Percentiles rank a stretch among this genome's conserved stretches.
Conservation (phyloP, 495 filamentous ascomycete species). For the Penicillium tannophilum region DNA sequence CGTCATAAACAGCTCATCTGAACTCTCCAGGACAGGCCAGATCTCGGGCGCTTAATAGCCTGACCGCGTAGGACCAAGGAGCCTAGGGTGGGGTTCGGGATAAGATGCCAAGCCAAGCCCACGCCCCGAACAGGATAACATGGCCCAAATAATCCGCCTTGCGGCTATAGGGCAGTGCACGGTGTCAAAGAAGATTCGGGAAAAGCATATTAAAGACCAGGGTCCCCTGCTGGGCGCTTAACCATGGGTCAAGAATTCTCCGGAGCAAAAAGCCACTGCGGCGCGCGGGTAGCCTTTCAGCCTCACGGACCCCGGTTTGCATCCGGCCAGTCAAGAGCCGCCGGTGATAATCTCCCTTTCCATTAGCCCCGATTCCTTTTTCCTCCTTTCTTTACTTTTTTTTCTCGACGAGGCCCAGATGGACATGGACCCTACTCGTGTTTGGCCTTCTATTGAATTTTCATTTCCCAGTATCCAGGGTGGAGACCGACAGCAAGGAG, state of each 20-base stretch:
- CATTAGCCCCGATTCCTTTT: not conserved
- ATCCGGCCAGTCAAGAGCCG: slow-evolving; percentile 30
- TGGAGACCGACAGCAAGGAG: too few relatives aligned
- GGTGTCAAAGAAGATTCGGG: slow-evolving; percentile 16
- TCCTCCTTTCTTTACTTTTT: not conserved
- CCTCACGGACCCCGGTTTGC: slow-evolving; percentile 21
- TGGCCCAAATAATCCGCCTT: slow-evolving; percentile 1
- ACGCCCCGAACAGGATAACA: not conserved
- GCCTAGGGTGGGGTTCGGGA: not conserved
- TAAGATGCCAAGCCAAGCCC: not conserved
- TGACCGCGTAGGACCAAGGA: not conserved
- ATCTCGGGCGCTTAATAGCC: not conserved
- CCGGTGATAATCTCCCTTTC: slow-evolving; percentile 11
- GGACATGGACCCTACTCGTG: not conserved
- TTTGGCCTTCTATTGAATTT: not conserved
- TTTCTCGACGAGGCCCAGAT: too few relatives aligned
- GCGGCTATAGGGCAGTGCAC: slow-evolving; percentile 5
- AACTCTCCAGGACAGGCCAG: not conserved
- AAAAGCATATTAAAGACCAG: slow-evolving; percentile 4
- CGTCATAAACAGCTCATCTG: not conserved
- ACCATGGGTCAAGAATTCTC: slow-evolving; percentile 31
- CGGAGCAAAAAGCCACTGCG: slow-evolving; percentile 20
- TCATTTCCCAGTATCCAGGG: not conserved
- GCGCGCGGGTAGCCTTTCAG: slow-evolving; percentile 30
- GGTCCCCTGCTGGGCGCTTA: slow-evolving; percentile 27